Evolutionary conservation across 495 filamentous ascomycete species (phyloP).

Genomic region (Mytilinidion resinicola): DNA sequence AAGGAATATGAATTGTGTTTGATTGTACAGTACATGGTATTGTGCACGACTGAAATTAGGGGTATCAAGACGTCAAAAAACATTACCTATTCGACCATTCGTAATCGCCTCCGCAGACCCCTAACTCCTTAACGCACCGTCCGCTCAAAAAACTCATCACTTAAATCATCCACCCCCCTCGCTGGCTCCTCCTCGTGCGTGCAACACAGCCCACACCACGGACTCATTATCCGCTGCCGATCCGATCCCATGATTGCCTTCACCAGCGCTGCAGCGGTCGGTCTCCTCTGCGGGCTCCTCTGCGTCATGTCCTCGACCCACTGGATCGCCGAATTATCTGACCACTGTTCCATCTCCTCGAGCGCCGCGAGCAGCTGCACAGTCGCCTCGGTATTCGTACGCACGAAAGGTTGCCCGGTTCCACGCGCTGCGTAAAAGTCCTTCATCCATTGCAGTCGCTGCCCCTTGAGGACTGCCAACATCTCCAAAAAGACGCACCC

Average conservation of each 20-base stretch:
- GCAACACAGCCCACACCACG: neutral
- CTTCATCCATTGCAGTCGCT: neutral
- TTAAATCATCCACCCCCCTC: neutral
- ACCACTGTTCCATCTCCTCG: neutral
- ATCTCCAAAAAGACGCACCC: conserved; percentile 44
- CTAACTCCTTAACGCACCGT: too few relatives aligned
- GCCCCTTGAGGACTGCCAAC: conserved; percentile 26
- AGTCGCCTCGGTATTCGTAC: neutral
- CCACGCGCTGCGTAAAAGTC: neutral
- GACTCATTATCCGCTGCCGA: neutral
- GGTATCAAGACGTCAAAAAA: too few relatives aligned
- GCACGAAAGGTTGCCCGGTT: neutral
- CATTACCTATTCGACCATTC: too few relatives aligned
- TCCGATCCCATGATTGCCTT: neutral
- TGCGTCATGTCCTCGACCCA: neutral
- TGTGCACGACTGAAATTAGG: too few relatives aligned
- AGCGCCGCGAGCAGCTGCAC: neutral
- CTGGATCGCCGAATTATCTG: neutral
- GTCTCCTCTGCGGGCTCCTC: neutral
- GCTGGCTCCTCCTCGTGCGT: neutral
- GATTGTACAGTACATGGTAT: too few relatives aligned
- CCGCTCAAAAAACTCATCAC: neutral
- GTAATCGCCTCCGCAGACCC: too few relatives aligned
- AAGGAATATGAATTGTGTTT: too few relatives aligned
- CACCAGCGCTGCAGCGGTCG: neutral